A percentile compares a stretch with the other conserved stretches of the same genome.
These are phyloP conservation scores for Alloteropsis semialata DNA, from an alignment of 176 grass and related monocot genomes.

Conservation along the genomic window DNA sequence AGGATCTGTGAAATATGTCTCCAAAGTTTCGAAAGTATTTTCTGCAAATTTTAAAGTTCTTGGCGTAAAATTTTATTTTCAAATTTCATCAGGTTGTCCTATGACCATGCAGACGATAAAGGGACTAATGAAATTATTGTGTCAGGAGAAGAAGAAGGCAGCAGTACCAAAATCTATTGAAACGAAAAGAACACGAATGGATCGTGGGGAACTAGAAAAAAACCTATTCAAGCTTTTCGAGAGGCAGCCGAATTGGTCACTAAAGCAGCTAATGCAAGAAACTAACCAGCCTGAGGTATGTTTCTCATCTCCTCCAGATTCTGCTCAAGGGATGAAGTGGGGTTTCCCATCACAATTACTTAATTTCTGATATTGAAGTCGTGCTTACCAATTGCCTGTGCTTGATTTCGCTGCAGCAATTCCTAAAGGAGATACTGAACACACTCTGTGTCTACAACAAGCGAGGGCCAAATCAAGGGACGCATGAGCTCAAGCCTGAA, in stretches of 20 bases:
- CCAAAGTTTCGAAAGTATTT: not conserved
- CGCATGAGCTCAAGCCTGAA: constrained; percentile 84
- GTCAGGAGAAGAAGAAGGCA: constrained; percentile 72
- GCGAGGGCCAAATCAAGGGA: constrained; percentile 87
- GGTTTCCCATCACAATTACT: not conserved
- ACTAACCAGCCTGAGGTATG: constrained; percentile 88
- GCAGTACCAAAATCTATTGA: constrained; percentile 52
- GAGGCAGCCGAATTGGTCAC: constrained; percentile 81
- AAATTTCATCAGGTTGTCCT: not conserved
- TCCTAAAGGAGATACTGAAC: constrained; percentile 89
- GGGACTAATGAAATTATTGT: not conserved
- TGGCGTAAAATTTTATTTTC: not conserved
- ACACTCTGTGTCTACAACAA: constrained; percentile 84
- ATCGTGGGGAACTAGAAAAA: constrained; percentile 64
- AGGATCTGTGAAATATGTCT: not conserved
- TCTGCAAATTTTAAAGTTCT: not conserved
- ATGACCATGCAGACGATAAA: not conserved
- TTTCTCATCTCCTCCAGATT: not conserved
- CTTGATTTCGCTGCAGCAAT: constrained; percentile 62
- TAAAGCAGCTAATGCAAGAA: constrained; percentile 76
- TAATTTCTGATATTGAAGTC: not conserved
- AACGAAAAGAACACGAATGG: constrained; percentile 71
- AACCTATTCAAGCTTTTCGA: constrained; percentile 92
- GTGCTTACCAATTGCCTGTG: not conserved
- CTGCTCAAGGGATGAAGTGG: not conserved